These are phyloP conservation scores for Tolypocladium album DNA, from an alignment of 2,329 filamentous ascomycete genomes.

Conservation along the genomic window DNA sequence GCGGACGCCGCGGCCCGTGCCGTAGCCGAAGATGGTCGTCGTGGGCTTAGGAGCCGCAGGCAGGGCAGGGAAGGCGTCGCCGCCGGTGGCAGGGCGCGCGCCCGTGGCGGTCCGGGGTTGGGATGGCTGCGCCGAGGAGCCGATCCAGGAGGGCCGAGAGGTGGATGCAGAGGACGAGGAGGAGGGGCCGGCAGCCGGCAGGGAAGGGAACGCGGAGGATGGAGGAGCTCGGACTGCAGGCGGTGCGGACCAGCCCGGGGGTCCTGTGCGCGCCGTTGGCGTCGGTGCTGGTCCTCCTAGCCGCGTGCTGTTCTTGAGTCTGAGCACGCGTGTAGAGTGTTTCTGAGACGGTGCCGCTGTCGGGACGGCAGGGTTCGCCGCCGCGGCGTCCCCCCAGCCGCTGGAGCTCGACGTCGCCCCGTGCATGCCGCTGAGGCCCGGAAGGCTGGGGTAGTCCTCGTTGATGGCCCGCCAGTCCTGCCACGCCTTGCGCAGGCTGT, in stretches of 20 bases:
- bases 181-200: conserved; percentile 19
- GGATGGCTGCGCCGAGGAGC: conserved; percentile 25
- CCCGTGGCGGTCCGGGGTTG: conserved; percentile 14
- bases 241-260: conserved; percentile 12
- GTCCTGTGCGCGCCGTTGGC: conserved; percentile 3
- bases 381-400: conserved; percentile 50
- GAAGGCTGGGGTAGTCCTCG: conserved; percentile 86
- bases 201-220: conserved; percentile 32
- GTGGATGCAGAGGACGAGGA: conserved; percentile 10
- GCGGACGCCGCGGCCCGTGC: conserved; percentile 39
- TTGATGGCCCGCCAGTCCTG: conserved; percentile 93
- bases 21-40: conserved; percentile 53
- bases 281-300: conserved; percentile 22
- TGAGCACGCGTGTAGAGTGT: conserved; percentile 44
- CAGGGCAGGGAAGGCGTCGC: conserved; percentile 71
- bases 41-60: conserved; percentile 63
- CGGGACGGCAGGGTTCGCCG: conserved; percentile 39
- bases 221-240: conserved; percentile 10
- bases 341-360: conserved; percentile 30
- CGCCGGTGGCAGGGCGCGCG: conserved; percentile 15
- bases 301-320: conserved; percentile 47
- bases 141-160: conserved; percentile 19
- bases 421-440: conserved; percentile 59
- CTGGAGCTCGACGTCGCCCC: conserved; percentile 45
- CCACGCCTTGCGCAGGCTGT: conserved; percentile 72